These are phyloP conservation scores for Colletotrichum tropicale DNA, from an alignment of 2,329 filamentous ascomycete genomes.

Conservation along the genomic window DNA sequence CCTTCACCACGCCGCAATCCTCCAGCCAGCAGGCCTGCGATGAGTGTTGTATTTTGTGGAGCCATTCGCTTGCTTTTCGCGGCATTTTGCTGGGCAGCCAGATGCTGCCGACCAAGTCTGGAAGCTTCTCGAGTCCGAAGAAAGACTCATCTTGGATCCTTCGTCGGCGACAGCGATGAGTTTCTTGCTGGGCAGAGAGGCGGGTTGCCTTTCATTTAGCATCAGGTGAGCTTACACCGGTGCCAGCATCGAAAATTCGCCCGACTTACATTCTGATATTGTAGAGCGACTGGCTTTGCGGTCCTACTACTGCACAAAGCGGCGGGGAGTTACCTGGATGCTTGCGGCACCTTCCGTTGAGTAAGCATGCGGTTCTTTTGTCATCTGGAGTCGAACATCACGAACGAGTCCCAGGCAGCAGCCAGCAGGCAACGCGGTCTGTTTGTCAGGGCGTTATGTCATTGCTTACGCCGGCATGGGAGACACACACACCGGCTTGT, in stretches of 20 bases:
- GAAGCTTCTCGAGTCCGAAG: not conserved
- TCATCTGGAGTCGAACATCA: not conserved
- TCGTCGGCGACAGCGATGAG: not conserved
- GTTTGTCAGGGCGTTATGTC: not conserved
- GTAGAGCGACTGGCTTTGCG: not conserved
- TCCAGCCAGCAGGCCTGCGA: not conserved
- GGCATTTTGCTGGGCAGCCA: not conserved
- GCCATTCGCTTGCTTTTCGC: not conserved
- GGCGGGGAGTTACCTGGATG: not conserved
- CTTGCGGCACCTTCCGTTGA: not conserved
- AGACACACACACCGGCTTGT: not conserved
- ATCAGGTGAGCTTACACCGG: slow-evolving; percentile 2
- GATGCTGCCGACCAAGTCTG: not conserved
- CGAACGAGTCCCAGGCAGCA: not conserved
- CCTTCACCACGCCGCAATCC: not conserved
- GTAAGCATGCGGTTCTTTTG: not conserved
- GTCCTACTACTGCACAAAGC: not conserved
- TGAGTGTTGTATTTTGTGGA: not conserved
- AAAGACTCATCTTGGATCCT: not conserved
- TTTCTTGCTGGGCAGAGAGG: not conserved
- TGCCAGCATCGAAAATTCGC: not conserved
- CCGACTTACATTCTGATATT: not conserved
- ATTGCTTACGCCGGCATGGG: slow-evolving; percentile 8
- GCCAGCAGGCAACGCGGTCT: not conserved
- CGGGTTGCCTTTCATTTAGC: not conserved